Base-by-base conservation (phyloP, 495 filamentous ascomycete species). In the Podospora sp. region DNA sequence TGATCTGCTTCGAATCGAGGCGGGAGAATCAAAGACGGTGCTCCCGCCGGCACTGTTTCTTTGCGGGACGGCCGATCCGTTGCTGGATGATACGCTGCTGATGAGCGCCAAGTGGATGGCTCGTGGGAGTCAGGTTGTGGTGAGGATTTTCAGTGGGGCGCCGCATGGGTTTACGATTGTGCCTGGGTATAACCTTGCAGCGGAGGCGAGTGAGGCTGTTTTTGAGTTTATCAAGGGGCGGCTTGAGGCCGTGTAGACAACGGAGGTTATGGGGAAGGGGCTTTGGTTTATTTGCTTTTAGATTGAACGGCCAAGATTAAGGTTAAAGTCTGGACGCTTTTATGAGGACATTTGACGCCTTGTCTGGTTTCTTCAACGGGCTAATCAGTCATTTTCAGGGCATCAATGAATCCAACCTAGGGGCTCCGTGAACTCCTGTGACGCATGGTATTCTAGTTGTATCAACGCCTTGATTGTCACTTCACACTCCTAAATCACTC, bases 41-140 rank as follows among this genome's bases (percentile, higher is more conserved):
- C 50, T 67, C 0, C 65, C 65, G 27, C 58, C 65, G 8, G 65
- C 65, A 5, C 36, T 67, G 65, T 67, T 67, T 49, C 21, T 67
- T 16, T 67, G 65, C 46, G 65, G 65, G 20, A 67, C 65, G 20
- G 49, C 46, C 26, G 65, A 67, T 56, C 58, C 59, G 59, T 16
- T 61, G 59, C 18, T 61, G 29, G 59, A 61, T 46, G 59, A 61
- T 61, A 68, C 60, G n/a, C 16, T 63, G 21, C 18, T 68, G 21
- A 68, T 68, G 66, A 46, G 60, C 22, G 35, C 35, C 8, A 68
- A 68, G 60, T 68, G 66, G 66, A 59, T 63, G 66, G 40, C 25
- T 5, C 59, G 18, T 14, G 66, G 66, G 18, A 63, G 66, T n/a
- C 59, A 68, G 60, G 60, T 60, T 1, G 51, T 68, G 18, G 66